phyloP scores from a whole-genome alignment of 768 basidiomycete species.

The Pisolithus tinctorius region DNA sequence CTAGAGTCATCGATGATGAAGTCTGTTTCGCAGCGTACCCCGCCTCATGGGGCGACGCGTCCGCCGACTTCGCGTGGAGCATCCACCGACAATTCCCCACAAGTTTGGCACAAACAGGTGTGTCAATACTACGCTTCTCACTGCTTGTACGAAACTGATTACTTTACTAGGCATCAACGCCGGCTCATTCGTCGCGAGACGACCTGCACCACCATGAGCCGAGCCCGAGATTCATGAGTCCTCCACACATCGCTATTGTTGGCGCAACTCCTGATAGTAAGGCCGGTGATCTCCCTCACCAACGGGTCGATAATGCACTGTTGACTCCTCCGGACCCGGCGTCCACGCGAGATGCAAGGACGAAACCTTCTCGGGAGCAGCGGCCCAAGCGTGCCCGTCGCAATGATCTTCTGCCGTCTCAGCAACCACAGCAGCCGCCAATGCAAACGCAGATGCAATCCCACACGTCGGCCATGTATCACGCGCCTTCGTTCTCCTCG shows the following conservation, averaged over 20 bases:
- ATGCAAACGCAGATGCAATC: neutral
- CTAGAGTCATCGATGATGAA: constrained; percentile 23
- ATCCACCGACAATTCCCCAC: constrained; percentile 18
- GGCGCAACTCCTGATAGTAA: constrained; percentile 21
- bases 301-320: constrained; percentile 15
- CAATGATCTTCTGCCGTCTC: constrained; percentile 1
- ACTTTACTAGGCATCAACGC: constrained; percentile 13
- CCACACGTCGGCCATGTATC: constrained; percentile 19
- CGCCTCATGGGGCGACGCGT: constrained; percentile 7
- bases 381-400: constrained; percentile 12
- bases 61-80: constrained; percentile 19
- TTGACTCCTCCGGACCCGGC: constrained; percentile 24
- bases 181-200: constrained; percentile 11
- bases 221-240: constrained; percentile 8
- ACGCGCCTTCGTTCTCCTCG: constrained; percentile 15
- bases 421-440: constrained; percentile 11
- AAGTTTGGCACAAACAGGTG: constrained; percentile 21
- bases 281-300: constrained; percentile 16
- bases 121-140: neutral
- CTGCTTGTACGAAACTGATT: constrained; percentile 6
- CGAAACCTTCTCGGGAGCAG: constrained; percentile 18
- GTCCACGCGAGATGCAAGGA: constrained; percentile 18
- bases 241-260: constrained; percentile 26
- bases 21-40: constrained; percentile 23
- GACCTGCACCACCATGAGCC: constrained; percentile 4